Percentiles rank a stretch among this genome's conserved stretches.
Conservation (phyloP, 1,284 basidiomycete genomes). For the Pyrrhoderma lamaoense region DNA sequence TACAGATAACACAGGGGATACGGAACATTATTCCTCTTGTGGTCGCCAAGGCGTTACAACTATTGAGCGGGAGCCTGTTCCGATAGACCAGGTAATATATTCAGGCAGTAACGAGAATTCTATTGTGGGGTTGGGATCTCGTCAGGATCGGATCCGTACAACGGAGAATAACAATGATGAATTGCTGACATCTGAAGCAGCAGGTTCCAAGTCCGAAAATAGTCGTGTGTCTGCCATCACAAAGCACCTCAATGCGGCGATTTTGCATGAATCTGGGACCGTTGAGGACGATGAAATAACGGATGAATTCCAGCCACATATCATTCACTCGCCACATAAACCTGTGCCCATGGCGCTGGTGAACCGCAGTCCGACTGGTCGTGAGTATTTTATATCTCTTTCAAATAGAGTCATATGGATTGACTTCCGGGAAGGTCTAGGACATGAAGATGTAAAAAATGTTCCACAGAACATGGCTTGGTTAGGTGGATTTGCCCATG, state of each 20-base stretch:
- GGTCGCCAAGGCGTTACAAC: background rate
- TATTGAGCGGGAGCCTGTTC: background rate
- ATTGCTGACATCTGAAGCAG: background rate
- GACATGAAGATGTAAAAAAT: constrained; percentile 43
- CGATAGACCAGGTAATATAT: background rate
- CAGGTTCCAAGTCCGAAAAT: background rate
- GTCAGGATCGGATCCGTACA: background rate
- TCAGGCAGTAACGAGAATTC: background rate
- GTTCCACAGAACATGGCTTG: constrained; percentile 73
- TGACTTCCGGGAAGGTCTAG: constrained; percentile 28
- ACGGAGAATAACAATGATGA: background rate
- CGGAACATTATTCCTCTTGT: background rate
- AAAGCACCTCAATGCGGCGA: constrained; percentile 14
- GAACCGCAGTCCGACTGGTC: constrained; percentile 62
- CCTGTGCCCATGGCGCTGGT: constrained; percentile 72
- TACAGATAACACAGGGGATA: background rate
- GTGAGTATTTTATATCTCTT: constrained; percentile 23
- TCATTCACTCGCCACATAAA: constrained; percentile 49
- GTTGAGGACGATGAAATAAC: constrained; percentile 9
- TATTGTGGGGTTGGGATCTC: background rate
- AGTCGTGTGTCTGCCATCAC: constrained; percentile 14
- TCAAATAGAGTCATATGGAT: background rate
- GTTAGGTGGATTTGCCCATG: constrained; percentile 66
- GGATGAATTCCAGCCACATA: constrained; percentile 42
- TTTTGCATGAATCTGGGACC: constrained; percentile 1